Conservation (phyloP, 441 rosid species). For the Pelargonium myrrhifolium region DNA sequence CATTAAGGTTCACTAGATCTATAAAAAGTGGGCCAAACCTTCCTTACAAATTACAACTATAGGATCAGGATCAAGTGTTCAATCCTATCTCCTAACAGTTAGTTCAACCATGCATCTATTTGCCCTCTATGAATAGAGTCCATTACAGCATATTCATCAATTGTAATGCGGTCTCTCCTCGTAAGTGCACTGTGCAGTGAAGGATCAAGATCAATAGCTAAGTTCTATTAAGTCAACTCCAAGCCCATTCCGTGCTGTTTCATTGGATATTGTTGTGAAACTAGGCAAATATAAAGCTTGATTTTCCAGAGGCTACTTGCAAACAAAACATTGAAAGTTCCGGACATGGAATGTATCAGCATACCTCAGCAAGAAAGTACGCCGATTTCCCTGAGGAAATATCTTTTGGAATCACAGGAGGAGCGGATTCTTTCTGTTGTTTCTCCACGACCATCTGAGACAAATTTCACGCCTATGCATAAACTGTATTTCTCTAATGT, state of each 20-base stretch:
- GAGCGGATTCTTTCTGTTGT: conserved; percentile 86
- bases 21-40: no score
- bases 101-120: no score
- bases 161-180: no score
- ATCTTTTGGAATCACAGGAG: conserved; percentile 58
- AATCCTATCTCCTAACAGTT: no score
- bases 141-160: no score
- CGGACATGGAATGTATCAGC: conserved; percentile 16
- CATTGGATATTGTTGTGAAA: not conserved
- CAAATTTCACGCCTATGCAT: conserved; percentile 17
- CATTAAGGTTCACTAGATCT: no score
- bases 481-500: conserved; percentile 12
- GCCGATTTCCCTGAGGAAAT: conserved; percentile 53
- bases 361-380: conserved; percentile 83
- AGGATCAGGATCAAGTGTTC: no score
- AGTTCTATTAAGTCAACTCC: not conserved
- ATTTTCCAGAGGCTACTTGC: not conserved
- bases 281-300: not conserved
- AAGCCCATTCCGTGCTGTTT: not conserved
- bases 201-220: not conserved
- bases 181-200: no score
- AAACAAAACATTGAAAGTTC: not conserved
- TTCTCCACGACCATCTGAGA: conserved; percentile 84
- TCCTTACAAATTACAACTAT: no score
- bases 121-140: no score